A percentile compares a stretch with the other conserved stretches of the same genome.
These are phyloP conservation scores for Salix brachista DNA, from an alignment of 345 rosid species.

Conservation along the genomic window DNA sequence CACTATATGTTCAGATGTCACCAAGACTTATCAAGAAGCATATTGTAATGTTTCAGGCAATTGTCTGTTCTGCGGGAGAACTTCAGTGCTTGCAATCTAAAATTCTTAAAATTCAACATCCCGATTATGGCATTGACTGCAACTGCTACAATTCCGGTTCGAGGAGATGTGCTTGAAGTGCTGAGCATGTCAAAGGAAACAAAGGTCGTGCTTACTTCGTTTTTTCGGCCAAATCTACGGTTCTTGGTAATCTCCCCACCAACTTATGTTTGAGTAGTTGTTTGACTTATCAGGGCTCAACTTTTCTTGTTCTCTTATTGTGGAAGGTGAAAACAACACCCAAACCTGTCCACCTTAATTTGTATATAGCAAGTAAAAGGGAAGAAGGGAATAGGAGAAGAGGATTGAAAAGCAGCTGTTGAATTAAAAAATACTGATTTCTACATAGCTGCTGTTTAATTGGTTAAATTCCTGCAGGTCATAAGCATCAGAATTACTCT, in stretches of 20 bases:
- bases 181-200: slow-evolving; percentile 65
- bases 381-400: not conserved
- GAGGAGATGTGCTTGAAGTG: slow-evolving; percentile 64
- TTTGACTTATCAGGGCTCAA: not conserved
- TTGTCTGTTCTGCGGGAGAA: slow-evolving; percentile 63
- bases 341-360: not conserved
- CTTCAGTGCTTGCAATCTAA: slow-evolving; percentile 49
- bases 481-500: too few species aligned
- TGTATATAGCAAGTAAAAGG: not conserved
- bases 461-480: too few species aligned
- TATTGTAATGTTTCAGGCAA: slow-evolving; percentile 45
- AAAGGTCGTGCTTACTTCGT: slow-evolving; percentile 72
- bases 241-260: slow-evolving; percentile 42
- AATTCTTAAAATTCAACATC: slow-evolving; percentile 55
- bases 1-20: not conserved
- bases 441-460: too few species aligned
- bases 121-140: slow-evolving; percentile 95
- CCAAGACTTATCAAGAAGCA: not conserved
- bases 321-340: not conserved
- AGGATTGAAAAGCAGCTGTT: too few species aligned
- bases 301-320: not conserved
- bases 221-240: slow-evolving; percentile 68
- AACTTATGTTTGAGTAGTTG: not conserved
- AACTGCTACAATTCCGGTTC: slow-evolving; percentile 74
- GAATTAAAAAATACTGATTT: too few species aligned